Evolutionary conservation across 1,284 basidiomycete species (phyloP).

Genomic region (Tremellales sp.): DNA sequence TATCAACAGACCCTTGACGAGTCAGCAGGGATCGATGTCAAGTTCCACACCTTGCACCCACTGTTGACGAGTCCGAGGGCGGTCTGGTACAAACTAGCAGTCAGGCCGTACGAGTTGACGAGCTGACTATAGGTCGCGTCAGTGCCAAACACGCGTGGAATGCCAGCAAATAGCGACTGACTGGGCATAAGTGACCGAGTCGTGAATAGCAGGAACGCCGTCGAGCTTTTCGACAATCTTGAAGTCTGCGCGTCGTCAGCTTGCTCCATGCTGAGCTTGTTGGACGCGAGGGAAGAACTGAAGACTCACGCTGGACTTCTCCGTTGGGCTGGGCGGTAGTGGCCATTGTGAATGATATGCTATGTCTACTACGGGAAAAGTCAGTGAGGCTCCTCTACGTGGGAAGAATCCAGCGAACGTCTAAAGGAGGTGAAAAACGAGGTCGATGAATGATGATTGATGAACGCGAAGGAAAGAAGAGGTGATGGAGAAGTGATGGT

Average conservation of each 20-base stretch:
- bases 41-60: conserved; percentile 15
- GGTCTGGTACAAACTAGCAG: conserved; percentile 40
- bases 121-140: conserved; percentile 20
- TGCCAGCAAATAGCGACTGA: conserved; percentile 16
- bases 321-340: conserved; percentile 7
- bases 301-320: conserved; percentile 8
- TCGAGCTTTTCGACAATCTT: conserved; percentile 46
- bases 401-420: too few relatives aligned
- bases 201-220: conserved; percentile 45
- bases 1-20: conserved; percentile 37
- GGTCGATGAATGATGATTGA: too few relatives aligned
- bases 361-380: too few relatives aligned
- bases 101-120: conserved; percentile 41
- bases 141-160: neutral
- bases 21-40: conserved; percentile 2
- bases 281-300: too few relatives aligned
- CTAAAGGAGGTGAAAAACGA: too few relatives aligned
- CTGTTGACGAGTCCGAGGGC: conserved; percentile 39
- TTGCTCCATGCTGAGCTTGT: neutral
- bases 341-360: neutral
- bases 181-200: conserved; percentile 45
- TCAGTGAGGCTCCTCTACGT: too few relatives aligned
- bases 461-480: too few relatives aligned
- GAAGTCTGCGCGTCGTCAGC: conserved; percentile 28
- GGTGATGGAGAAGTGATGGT: too few relatives aligned